Conservation (phyloP, 2,329 filamentous ascomycete species). For the Epichloe sibirici region DNA sequence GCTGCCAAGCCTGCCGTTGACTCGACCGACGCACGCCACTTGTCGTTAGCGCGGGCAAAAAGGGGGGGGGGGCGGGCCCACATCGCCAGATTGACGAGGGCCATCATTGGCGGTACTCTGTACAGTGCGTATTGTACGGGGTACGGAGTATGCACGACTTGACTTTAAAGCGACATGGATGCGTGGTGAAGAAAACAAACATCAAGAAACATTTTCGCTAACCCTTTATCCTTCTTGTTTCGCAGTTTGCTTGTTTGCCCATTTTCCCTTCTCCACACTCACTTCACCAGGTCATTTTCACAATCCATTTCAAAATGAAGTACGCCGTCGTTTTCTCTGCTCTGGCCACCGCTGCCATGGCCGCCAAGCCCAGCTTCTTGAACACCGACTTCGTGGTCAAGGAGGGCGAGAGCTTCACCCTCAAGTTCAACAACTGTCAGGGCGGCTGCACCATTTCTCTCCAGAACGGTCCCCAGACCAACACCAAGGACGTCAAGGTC, state of each 20-base stretch:
- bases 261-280: not conserved
- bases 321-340: conserved; percentile 19
- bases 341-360: conserved; percentile 16
- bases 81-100: not conserved
- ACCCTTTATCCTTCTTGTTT: not conserved
- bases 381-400: conserved; percentile 19
- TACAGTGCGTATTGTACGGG: too few relatives aligned
- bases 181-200: not conserved
- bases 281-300: not conserved
- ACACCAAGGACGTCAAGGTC: conserved; percentile 19
- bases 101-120: too few relatives aligned
- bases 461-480: conserved; percentile 17
- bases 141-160: too few relatives aligned
- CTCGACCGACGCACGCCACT: not conserved
- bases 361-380: conserved; percentile 20
- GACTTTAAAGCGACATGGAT: too few relatives aligned
- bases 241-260: not conserved
- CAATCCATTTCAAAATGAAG: conserved; percentile 21
- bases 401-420: conserved; percentile 20
- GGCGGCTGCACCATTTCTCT: conserved; percentile 23
- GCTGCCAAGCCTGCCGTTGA: not conserved
- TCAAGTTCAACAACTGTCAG: conserved; percentile 20
- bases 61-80: not conserved
- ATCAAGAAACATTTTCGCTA: not conserved
- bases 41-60: too few relatives aligned